Evolutionary conservation across 2,329 filamentous ascomycete species (phyloP).

Genomic region (Colletotrichum abscissum): DNA sequence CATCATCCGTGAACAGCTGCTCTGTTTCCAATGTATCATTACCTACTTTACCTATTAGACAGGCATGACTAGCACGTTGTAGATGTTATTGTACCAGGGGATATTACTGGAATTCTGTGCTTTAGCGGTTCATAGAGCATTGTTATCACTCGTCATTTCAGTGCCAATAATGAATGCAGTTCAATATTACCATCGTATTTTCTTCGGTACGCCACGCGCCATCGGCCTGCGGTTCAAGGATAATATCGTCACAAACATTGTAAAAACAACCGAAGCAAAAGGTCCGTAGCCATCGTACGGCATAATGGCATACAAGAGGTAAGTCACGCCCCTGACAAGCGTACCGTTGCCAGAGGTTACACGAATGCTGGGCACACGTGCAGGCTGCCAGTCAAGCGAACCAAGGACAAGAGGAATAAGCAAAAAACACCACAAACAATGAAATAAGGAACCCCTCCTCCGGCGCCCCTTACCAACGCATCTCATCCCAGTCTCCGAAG

Average conservation of each 20-base stretch:
- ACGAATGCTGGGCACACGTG: neutral
- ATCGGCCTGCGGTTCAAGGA: neutral
- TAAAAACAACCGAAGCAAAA: neutral
- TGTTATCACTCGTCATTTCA: neutral
- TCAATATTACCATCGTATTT: neutral
- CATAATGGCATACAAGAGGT: no score
- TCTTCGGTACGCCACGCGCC: neutral
- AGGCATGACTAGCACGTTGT: neutral
- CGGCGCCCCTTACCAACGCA: neutral
- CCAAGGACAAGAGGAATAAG: neutral
- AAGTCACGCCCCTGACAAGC: neutral
- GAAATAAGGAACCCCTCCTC: neutral
- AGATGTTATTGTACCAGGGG: neutral
- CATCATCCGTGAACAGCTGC: no score
- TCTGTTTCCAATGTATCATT: constrained; percentile 13
- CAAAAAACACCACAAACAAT: neutral
- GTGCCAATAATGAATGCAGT: neutral
- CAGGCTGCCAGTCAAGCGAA: neutral
- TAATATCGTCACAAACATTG: neutral
- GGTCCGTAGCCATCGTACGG: neutral
- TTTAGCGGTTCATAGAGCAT: neutral
- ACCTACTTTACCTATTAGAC: neutral
- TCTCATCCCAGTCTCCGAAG: neutral
- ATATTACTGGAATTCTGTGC: neutral
- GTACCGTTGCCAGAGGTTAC: neutral